Evolutionary conservation across 331 rosid species (phyloP).

Genomic region (Saraca asoca): DNA sequence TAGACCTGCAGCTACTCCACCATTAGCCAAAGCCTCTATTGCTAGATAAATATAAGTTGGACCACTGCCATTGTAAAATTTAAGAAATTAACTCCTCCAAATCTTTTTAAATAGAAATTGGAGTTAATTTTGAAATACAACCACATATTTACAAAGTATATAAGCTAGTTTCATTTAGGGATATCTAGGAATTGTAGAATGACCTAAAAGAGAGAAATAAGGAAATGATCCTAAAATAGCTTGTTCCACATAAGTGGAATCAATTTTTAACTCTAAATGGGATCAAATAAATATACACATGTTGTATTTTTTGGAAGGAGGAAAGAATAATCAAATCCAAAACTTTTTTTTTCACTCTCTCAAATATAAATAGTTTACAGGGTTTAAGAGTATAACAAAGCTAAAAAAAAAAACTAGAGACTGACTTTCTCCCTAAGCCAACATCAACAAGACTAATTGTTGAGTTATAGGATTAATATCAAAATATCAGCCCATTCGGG

Average conservation of each 20-base stretch:
- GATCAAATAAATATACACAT: background rate
- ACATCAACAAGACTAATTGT: background rate
- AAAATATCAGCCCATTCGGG: constrained; percentile 4
- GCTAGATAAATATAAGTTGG: constrained; percentile 89
- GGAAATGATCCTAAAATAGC: background rate
- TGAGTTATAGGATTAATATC: constrained; percentile 8
- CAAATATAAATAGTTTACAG: constrained; percentile 16
- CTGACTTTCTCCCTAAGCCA: background rate
- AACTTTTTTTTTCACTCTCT: constrained; percentile 12
- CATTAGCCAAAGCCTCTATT: constrained; percentile 97
- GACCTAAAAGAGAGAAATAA: background rate
- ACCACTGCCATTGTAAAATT: constrained; percentile 87
- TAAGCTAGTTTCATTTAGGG: background rate
- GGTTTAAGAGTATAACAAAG: constrained; percentile 13
- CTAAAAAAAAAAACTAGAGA: background rate
- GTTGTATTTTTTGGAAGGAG: background rate
- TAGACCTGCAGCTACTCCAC: constrained; percentile 98
- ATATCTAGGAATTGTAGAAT: background rate
- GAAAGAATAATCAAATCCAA: constrained; percentile 29
- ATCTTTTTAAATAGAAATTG: constrained; percentile 2
- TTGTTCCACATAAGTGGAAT: background rate
- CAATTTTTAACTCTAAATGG: constrained; percentile 7
- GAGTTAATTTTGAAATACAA: background rate
- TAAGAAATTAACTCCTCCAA: constrained; percentile 19
- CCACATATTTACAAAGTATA: background rate